A percentile compares a stretch with the other conserved stretches of the same genome.
phyloP scores from a whole-genome alignment of 2,329 filamentous ascomycete genomes.

The Graphilbum sp. region DNA sequence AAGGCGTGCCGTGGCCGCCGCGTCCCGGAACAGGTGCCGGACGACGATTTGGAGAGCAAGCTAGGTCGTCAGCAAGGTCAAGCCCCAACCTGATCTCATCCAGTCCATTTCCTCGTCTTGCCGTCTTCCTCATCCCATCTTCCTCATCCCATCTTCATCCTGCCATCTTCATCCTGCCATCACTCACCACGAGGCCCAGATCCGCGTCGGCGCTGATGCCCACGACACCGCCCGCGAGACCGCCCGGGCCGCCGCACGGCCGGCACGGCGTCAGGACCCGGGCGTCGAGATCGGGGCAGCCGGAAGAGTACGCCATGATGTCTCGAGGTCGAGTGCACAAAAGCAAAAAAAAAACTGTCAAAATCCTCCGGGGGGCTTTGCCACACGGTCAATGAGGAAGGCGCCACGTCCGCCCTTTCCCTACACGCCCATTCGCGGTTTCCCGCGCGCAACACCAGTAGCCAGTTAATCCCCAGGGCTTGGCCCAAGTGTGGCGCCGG shows the following conservation, averaged over 20 bases:
- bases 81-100: no score
- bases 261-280: conserved; percentile 19
- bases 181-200: conserved; percentile 19
- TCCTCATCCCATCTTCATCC: background rate
- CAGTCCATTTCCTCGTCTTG: no score
- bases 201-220: conserved; percentile 37
- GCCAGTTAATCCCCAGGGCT: no score
- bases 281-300: conserved; percentile 31
- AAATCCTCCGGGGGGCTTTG: no score
- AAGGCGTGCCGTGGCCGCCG: conserved; percentile 20
- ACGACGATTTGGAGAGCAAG: conserved; percentile 33
- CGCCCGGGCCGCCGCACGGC: conserved; percentile 23
- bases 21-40: conserved; percentile 17
- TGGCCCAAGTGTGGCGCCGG: no score
- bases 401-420: no score
- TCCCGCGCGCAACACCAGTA: no score
- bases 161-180: background rate
- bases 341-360: no score
- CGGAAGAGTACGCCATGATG: conserved; percentile 17
- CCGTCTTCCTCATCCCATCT: no score
- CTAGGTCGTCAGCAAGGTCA: conserved; percentile 14
- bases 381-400: no score
- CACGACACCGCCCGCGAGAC: conserved; percentile 28
- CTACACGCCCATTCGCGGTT: no score
- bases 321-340: background rate